These are phyloP conservation scores for Huiozyma sinensis DNA, from an alignment of 805 yeast species.

Conservation along the genomic window DNA sequence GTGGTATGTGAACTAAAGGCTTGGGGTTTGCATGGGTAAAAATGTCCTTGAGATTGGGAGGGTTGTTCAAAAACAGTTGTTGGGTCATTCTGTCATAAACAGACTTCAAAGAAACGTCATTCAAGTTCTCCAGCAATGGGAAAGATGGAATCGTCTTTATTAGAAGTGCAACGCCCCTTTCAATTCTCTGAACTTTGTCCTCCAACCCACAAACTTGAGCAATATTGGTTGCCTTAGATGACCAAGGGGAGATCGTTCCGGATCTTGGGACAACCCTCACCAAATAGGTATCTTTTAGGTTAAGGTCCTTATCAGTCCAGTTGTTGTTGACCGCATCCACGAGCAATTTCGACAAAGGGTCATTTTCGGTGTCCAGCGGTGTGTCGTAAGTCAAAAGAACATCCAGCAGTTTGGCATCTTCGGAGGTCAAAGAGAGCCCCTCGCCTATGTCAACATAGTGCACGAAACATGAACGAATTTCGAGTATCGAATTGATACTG, in stretches of 20 bases:
- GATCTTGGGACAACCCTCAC: slow-evolving; percentile 79
- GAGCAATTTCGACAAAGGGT: slow-evolving; percentile 23
- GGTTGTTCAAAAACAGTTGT: slow-evolving; percentile 42
- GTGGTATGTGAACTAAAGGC: slow-evolving; percentile 68
- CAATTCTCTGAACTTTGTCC: slow-evolving; percentile 66
- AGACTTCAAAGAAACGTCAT: slow-evolving; percentile 50
- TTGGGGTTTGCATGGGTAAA: slow-evolving; percentile 74
- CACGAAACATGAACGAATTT: slow-evolving; percentile 62
- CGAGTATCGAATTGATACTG: slow-evolving; percentile 49
- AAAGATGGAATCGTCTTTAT: slow-evolving; percentile 63
- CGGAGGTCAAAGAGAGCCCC: slow-evolving; percentile 23
- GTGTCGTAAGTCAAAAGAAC: slow-evolving; percentile 66
- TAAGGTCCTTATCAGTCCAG: background rate
- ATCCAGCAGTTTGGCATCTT: slow-evolving; percentile 40
- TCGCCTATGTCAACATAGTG: slow-evolving; percentile 61
- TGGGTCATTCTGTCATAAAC: slow-evolving; percentile 96
- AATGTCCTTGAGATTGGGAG: slow-evolving; percentile 60
- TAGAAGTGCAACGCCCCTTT: slow-evolving; percentile 76
- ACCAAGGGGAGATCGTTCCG: slow-evolving; percentile 98
- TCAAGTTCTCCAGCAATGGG: slow-evolving; percentile 47
- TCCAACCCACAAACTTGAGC: slow-evolving; percentile 78
- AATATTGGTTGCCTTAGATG: slow-evolving; percentile 95
- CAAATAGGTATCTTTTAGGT: slow-evolving; percentile 39
- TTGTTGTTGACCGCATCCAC: slow-evolving; percentile 24
- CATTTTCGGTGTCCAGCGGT: slow-evolving; percentile 41